A percentile compares a stretch with the other conserved stretches of the same genome.
Conservation (phyloP, 1,284 basidiomycete genomes). For the Sporisorium scitamineum region DNA sequence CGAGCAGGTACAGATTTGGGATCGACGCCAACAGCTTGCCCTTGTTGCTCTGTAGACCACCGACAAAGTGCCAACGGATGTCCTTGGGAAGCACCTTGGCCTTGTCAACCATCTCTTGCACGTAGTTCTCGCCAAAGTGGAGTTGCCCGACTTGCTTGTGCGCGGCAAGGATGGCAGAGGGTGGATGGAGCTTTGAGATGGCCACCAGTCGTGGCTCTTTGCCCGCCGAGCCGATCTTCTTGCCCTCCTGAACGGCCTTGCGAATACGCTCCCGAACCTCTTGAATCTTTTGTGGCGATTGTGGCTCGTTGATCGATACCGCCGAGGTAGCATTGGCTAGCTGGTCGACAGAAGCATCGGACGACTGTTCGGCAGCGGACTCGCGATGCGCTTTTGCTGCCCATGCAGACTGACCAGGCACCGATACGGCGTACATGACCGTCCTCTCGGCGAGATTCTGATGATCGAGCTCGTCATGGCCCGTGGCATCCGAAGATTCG, state of each 20-base stretch:
- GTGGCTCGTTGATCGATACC: constrained; percentile 20
- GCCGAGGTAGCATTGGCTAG: constrained; percentile 17
- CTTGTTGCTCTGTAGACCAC: constrained; percentile 94
- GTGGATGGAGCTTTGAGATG: constrained; percentile 94
- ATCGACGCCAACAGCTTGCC: constrained; percentile 87
- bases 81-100: constrained; percentile 62
- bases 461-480: constrained; percentile 45
- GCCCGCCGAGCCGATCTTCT: constrained; percentile 35
- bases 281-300: constrained; percentile 34
- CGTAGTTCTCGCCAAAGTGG: constrained; percentile 98
- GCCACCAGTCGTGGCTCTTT: constrained; percentile 77
- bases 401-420: constrained; percentile 68
- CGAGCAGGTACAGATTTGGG: constrained; percentile 87
- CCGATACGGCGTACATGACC: constrained; percentile 65
- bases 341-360: constrained; percentile 9
- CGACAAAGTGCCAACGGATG: constrained; percentile 93
- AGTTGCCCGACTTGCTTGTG: constrained; percentile 75
- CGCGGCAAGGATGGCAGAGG: constrained; percentile 81
- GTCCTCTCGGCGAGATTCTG: constrained; percentile 66
- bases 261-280: constrained; percentile 47
- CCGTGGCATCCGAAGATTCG: constrained; percentile 2
- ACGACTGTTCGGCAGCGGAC: not conserved
- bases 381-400: constrained; percentile 35
- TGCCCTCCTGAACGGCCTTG: constrained; percentile 39
- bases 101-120: constrained; percentile 90